Conservation (phyloP, 163 green algal genomes). For the Chlamydomonas reinhardtii region DNA sequence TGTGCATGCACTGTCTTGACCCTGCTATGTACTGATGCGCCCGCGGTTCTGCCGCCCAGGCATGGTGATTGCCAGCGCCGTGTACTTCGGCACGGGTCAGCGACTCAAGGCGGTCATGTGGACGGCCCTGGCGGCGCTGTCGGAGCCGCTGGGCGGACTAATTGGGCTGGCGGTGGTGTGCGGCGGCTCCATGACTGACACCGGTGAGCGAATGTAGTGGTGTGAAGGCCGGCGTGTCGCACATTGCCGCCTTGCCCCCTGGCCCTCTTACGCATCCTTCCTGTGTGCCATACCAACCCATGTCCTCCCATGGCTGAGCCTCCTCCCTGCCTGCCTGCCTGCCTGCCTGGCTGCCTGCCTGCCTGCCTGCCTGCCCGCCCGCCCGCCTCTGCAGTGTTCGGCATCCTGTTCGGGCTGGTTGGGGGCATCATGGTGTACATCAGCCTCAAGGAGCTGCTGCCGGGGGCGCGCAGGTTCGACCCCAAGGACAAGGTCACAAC, state of each 20-base stretch:
- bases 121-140: slow-evolving; percentile 71
- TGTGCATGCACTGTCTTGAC: neutral
- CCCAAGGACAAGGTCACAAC: slow-evolving; percentile 60
- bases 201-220: neutral
- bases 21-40: no score
- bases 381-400: slow-evolving; percentile 54
- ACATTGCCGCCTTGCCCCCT: no score
- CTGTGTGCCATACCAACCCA: no score
- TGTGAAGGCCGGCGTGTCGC: no score
- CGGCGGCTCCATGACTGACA: slow-evolving; percentile 37
- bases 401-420: slow-evolving; percentile 76
- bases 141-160: slow-evolving; percentile 80
- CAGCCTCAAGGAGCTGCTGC: slow-evolving; percentile 80
- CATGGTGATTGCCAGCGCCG: slow-evolving; percentile 11
- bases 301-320: no score
- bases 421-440: slow-evolving; percentile 82
- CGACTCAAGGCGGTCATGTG: slow-evolving; percentile 74
- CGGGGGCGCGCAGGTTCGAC: slow-evolving; percentile 81
- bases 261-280: no score
- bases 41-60: neutral
- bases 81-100: slow-evolving; percentile 27
- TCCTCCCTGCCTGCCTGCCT: no score
- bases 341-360: no score
- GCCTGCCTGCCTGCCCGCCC: no score
- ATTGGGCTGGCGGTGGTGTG: slow-evolving; percentile 53